Evolutionary conservation across 2,329 filamentous ascomycete species (phyloP).

Genomic region (Orbilia oligospora): DNA sequence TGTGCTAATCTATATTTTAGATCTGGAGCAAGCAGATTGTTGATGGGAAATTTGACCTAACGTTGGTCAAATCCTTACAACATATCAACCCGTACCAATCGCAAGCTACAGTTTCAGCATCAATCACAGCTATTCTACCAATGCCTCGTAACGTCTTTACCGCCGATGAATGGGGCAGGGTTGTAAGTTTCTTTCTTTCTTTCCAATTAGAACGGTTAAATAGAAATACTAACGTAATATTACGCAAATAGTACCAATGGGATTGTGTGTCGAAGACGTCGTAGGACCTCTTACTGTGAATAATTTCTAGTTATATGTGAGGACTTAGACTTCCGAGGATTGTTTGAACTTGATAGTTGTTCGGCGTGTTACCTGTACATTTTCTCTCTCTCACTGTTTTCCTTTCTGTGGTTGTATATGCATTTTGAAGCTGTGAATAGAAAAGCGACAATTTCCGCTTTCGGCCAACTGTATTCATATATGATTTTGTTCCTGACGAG

Average conservation of each 20-base stretch:
- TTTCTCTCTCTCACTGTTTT: neutral
- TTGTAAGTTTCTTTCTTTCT: conserved; percentile 74
- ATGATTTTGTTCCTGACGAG: conserved; percentile 4
- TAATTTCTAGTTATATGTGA: neutral
- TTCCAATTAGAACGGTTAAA: conserved; percentile 33
- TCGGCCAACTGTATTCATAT: neutral
- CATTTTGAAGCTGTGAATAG: conserved; percentile 27
- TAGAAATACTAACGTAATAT: conserved; percentile 13
- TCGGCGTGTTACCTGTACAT: conserved; percentile 11
- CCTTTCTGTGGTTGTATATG: neutral
- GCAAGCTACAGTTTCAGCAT: conserved; percentile 74
- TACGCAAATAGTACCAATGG: conserved; percentile 73
- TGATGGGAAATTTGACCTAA: conserved; percentile 79
- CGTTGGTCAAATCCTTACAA: conserved; percentile 84
- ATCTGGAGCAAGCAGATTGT: conserved; percentile 74
- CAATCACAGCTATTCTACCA: conserved; percentile 87
- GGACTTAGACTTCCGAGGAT: neutral
- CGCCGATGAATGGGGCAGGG: conserved; percentile 91
- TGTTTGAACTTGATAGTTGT: conserved; percentile 3
- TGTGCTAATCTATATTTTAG: conserved; percentile 64
- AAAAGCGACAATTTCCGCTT: conserved; percentile 17
- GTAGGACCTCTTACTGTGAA: conserved; percentile 22
- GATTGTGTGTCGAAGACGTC: conserved; percentile 65
- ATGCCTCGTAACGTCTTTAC: conserved; percentile 89
- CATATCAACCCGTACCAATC: conserved; percentile 78